Base-by-base conservation (phyloP, 2,329 filamentous ascomycete genomes). In the Juglanconis sp. region DNA sequence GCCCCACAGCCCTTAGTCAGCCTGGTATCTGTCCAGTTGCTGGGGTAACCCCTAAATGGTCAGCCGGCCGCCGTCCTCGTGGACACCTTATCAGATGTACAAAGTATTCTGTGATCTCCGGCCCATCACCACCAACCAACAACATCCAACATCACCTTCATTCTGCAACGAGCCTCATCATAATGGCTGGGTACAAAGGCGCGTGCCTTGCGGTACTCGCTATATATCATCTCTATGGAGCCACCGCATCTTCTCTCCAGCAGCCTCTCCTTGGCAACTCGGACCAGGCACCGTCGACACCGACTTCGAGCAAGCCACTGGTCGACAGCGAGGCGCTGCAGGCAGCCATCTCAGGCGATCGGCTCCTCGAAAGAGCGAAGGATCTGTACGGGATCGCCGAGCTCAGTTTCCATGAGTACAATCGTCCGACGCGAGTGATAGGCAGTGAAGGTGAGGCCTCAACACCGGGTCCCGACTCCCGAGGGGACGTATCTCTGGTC, bases 391-490 rank as follows among this genome's bases (percentile, higher is more conserved):
- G 81, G 55, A 82, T 90, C 58, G 87, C 88, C 0, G 77, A 87
- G 70, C 75, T 80, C 56, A 80, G 81, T 10, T 74, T 82, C 62
- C 76, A 80, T 1, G 85, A 89, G 64, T 89, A 86, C 68, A 82
- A 83, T 63, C 87, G 87, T 66, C 88, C 88, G 1, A 91, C 88
- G 1, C 81, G 88, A 56, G 87, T 90, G 30, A 90, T 91, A 65
- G 87, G 88, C 35, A 88, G 86, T 64, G 69, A 81, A 69, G 86
- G 85, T 86, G 73, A 59, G 65, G 60, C 40, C 32, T 52, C 46
- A 38, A 34, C 10, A 44, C 50, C 50, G 61, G 35, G 9, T 5
- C 4, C 15, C 32, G 46, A 42, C 10, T 63, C 3, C 13, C 56
- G 11, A 51, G 58, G 13, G 50, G 11, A 38, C 3, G 15, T 36